Base-by-base conservation (phyloP, 129 eudicot species). In the Artemisia tridentata region DNA sequence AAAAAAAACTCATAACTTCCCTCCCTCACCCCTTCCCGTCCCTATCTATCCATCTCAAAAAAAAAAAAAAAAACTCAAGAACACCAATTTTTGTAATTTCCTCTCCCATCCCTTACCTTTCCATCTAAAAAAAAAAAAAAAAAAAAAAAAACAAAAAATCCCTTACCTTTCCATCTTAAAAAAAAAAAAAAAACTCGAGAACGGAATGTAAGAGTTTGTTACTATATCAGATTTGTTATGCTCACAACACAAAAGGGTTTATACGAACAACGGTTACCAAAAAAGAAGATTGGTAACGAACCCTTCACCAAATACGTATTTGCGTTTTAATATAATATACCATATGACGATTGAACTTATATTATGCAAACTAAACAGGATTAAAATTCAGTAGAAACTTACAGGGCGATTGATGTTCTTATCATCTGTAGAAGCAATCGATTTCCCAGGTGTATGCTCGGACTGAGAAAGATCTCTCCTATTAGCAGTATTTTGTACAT, bases 401-500 rank as follows among this genome's bases (percentile, higher is more conserved):
- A 92, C 98, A 31, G 91, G 86, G 16, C 82, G 88, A 58, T 45
- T 76, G 63, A 49, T 65, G 80, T 43, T 83, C 68, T 83, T 83
- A 65, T 92, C 95, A 79, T 85, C 96, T 27, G 81, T 82, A 86
- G 59, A 67, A 2, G 56, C 47, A 53, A 64, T 72, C 8, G 79
- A 45, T 76, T 84, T 84, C 59, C 71, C 84, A 46, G 88, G 58
- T 65, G 77, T 53, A 25, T 20, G 47, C 67, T 88, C 97, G 27
- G 81, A 9, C 66, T 80, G 90, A 34, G 71, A 64, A 41, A 62
- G 29, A 16, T 86, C 91, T 79, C 81, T 89, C 63, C 73, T 79
- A 53, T 57, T 65, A 21, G 77, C 66, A 65, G 84, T 58, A 76
- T 76, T 71, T 63, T 82, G 92, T 50, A 58, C 63, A 75, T 73